Evolutionary conservation across 192 early-diverging fungal species (phyloP), one percentile per base, ranked within the genome.

Genomic region (Pilobolus umbonatus): DNA sequence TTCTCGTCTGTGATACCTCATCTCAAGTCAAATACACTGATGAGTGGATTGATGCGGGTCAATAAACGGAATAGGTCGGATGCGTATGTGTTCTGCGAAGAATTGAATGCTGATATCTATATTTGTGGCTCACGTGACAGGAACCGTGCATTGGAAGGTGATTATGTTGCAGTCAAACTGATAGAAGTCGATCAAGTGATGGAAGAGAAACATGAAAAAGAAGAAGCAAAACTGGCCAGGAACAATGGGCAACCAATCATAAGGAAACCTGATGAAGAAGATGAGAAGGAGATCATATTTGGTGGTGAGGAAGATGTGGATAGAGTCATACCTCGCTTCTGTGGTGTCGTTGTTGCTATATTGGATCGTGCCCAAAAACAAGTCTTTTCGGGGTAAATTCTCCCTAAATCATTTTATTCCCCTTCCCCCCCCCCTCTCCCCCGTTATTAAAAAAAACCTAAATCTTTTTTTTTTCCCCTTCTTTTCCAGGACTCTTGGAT

Each of bases 51-150:
- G 1, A 59, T 96, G 4, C 82, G 94, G 42, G 82, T 94, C 64
- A 96, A 91, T 72, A 88, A 86, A 40, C 78, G 82, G 49, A 88
- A 89, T 65, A 73, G 85, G n/a, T 81, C 75, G 29, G 91, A 94
- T 54, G 92, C 89, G 21, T 96, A 96, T 69, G 91, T 92, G 17
- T 82, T 85, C 8, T 74, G 85, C 6, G 87, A 90, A 35, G 76
- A 71, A 17, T 51, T 85, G 2, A 80, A 80, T 53, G 75, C 81
- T 5, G 91, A 93, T 60, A 79, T 93, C 12, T 86, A 81, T 54
- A 89, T 93, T 28, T 80, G 73, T 36, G 88, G 88, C 6, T 78
- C 78, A 26, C 78, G 75, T 43, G 72, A 77, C 45, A 80, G 87
- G 7, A 93, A 93, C 65, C 79, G 91, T 25, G 87, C 89, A 2